Base-by-base conservation (phyloP, 1,284 basidiomycete species). In the Boletus albobrunnescens region DNA sequence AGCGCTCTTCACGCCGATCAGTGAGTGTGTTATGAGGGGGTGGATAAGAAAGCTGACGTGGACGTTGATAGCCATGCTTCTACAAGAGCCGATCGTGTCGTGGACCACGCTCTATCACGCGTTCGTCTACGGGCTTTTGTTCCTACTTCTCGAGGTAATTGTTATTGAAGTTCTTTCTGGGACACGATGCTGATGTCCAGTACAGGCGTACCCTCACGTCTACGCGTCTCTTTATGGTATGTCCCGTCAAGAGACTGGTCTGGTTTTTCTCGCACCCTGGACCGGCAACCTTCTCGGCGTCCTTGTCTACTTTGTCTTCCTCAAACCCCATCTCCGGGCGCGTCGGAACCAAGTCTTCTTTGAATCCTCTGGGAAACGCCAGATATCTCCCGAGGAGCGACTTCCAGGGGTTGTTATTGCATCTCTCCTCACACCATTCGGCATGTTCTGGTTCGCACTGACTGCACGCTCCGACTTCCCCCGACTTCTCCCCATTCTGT, bases 371-470 rank as follows among this genome's bases (percentile, higher is more conserved):
- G 57, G 51, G 4, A 57, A 55, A 36, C 39, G 36, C 28, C 41
- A 52, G 9, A 52, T 59, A 9, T 20, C 47, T 0, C 60, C 60
- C 4, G 60, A 61, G 40, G 53, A 39, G 13, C 62, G 52, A 31
- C 55, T 64, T 14, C 62, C 58, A 0, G 58, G 60, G 9, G 39
- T 63, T 28, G 38, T 41, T 2, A 27, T 60, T 6, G 36, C 60
- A 3, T 63, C 62, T 0, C 23, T 61, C 20, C 53, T 61, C 36
- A 59, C 54, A 6, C 52, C 58, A 4, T 14, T 64, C 24, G 60
- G 60, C 41, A 57, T 64, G 60, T 55, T 64, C 37, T 64, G 60
- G 58, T 63, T 63, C 19, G 48, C 62, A 12, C 19, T 64, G 11
- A 44, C 58, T 13, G 58, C 60, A 1, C 43, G 26, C n/a, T 52